phyloP scores from a whole-genome alignment of 129 eudicot species.

The Mikania micrantha region DNA sequence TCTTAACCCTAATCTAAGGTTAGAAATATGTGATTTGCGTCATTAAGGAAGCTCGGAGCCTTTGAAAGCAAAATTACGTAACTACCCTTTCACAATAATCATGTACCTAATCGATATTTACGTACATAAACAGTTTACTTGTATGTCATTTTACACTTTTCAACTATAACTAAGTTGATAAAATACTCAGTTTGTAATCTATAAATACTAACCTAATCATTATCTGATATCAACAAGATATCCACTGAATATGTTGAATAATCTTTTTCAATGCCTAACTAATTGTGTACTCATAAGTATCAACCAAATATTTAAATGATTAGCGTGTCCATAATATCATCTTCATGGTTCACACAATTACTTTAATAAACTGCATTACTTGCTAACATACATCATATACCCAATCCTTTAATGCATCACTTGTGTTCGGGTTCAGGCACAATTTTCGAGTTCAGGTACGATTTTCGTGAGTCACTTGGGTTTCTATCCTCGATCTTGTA shows the following conservation, averaged over 20 bases:
- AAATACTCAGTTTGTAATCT: not conserved
- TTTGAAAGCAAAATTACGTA: not conserved
- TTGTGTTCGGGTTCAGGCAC: too few relatives aligned
- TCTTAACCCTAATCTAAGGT: conserved; percentile 54
- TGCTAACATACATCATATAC: too few relatives aligned
- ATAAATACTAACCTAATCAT: too few relatives aligned
- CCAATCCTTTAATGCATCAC: not conserved
- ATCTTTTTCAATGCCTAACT: not conserved
- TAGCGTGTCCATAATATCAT: too few relatives aligned
- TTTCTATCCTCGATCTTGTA: too few relatives aligned
- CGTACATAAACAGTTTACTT: not conserved
- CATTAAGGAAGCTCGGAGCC: conserved; percentile 19
- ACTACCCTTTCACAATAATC: not conserved
- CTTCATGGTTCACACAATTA: too few relatives aligned
- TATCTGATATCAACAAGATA: not conserved
- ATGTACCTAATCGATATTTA: not conserved
- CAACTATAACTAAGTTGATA: not conserved
- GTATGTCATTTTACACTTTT: not conserved
- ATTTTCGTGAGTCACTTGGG: too few relatives aligned
- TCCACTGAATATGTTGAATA: not conserved
- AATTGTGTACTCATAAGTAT: not conserved
- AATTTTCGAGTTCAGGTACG: too few relatives aligned
- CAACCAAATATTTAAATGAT: too few relatives aligned
- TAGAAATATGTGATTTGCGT: conserved; percentile 60
- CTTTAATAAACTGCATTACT: too few relatives aligned